phyloP scores from a whole-genome alignment of 2,329 filamentous ascomycete species.

The Cladophialophora bantiana region DNA sequence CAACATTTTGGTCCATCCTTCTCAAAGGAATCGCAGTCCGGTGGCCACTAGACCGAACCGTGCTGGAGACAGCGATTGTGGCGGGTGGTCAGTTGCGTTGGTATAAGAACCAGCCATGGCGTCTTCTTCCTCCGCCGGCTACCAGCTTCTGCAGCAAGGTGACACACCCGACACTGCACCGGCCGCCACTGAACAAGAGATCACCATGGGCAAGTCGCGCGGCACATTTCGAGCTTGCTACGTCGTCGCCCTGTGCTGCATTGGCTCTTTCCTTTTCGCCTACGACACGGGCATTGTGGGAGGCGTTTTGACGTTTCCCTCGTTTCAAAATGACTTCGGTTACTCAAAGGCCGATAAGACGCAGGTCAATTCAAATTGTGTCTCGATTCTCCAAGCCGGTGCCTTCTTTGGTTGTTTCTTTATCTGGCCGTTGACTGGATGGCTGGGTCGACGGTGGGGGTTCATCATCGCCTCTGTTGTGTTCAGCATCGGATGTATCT shows the following conservation, averaged over 20 bases:
- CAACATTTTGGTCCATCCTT: neutral
- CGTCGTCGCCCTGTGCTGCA: slow-evolving; percentile 48
- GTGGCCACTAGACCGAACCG: slow-evolving; percentile 12
- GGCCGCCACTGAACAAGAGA: slow-evolving; percentile 22
- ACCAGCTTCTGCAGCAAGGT: slow-evolving; percentile 29
- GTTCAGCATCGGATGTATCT: slow-evolving; percentile 49
- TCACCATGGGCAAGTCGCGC: slow-evolving; percentile 45
- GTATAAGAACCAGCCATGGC: slow-evolving; percentile 24
- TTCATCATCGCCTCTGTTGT: slow-evolving; percentile 56
- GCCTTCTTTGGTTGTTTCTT: slow-evolving; percentile 61
- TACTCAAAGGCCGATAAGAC: slow-evolving; percentile 52
- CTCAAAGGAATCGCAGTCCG: slow-evolving; percentile 7
- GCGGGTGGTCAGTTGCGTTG: neutral
- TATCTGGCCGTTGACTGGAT: slow-evolving; percentile 58
- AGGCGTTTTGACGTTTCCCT: slow-evolving; percentile 54
- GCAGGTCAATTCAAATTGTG: slow-evolving; percentile 55
- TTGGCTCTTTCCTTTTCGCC: slow-evolving; percentile 51
- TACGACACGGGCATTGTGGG: slow-evolving; percentile 56
- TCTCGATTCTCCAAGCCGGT: slow-evolving; percentile 60
- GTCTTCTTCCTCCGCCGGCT: slow-evolving; percentile 29
- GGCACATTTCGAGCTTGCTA: slow-evolving; percentile 48
- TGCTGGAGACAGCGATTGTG: neutral
- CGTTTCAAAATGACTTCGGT: slow-evolving; percentile 54
- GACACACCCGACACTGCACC: slow-evolving; percentile 25
- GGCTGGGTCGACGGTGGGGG: slow-evolving; percentile 54